Evolutionary conservation across 179 eudicot genomes (phyloP).

Genomic region (Spergularia azorica): DNA sequence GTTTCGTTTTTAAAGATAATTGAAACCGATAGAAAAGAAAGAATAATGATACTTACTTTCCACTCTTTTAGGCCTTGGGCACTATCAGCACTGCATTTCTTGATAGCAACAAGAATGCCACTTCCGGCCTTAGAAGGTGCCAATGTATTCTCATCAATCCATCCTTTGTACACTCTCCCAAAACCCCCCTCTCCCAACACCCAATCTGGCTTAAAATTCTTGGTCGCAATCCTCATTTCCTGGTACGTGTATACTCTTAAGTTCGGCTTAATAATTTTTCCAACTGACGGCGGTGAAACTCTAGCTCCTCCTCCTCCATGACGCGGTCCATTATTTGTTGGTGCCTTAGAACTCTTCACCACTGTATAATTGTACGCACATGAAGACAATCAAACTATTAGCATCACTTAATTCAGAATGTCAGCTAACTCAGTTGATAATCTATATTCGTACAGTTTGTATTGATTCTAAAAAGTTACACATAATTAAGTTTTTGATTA

Average conservation of each 20-base stretch:
- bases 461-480: no score
- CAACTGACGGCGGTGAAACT: conserved; percentile 14
- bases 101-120: conserved; percentile 82
- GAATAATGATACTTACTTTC: conserved; percentile 48
- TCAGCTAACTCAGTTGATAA: neutral
- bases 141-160: conserved; percentile 44
- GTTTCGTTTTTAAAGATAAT: neutral
- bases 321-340: neutral
- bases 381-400: neutral
- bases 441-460: no score
- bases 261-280: conserved; percentile 31
- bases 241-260: conserved; percentile 30
- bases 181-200: conserved; percentile 54
- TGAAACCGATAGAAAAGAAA: neutral
- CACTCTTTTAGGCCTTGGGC: conserved; percentile 83
- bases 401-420: neutral
- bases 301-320: conserved; percentile 13
- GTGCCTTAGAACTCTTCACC: neutral
- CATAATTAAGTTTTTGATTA: no score
- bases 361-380: neutral
- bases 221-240: conserved; percentile 38
- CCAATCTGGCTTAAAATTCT: conserved; percentile 37
- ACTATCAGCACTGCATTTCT: conserved; percentile 74
- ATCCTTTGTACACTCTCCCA: conserved; percentile 52
- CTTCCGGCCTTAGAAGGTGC: conserved; percentile 51